Percentiles rank a stretch among this genome's conserved stretches.
Evolutionary conservation across 176 grass and related monocot genomes (phyloP).

Genomic region (Microstegium vimineum): DNA sequence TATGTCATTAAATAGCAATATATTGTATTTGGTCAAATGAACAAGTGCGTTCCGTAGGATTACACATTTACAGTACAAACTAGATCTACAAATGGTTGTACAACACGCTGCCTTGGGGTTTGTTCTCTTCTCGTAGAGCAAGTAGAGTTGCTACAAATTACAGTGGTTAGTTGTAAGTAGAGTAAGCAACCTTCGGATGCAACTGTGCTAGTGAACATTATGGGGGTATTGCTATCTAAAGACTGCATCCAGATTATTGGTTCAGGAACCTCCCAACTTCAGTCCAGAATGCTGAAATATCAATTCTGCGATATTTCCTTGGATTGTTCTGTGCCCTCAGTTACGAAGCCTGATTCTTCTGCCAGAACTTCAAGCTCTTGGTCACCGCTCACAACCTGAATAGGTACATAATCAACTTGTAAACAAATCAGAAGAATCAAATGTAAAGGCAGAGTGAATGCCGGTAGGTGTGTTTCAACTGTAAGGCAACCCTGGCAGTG

Average conservation of each 20-base stretch:
- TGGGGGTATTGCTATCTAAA: not conserved
- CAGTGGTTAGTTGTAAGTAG: slow-evolving; percentile 19
- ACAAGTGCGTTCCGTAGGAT: not conserved
- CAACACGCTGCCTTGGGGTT: not conserved
- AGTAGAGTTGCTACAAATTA: not conserved
- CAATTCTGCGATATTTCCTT: not conserved
- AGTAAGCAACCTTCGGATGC: not conserved
- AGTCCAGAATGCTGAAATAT: not conserved
- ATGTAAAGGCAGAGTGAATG: not conserved
- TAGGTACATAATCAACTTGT: not conserved
- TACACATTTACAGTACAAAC: slow-evolving; percentile 15
- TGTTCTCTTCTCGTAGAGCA: not conserved
- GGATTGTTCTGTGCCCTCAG: slow-evolving; percentile 29
- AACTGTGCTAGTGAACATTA: not conserved
- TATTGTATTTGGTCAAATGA: not conserved
- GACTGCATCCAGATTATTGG: not conserved
- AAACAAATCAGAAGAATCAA: not conserved
- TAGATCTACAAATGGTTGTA: slow-evolving; percentile 21
- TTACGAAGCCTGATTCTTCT: slow-evolving; percentile 63
- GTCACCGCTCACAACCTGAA: slow-evolving; percentile 72
- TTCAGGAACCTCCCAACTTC: not conserved
- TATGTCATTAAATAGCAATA: not conserved
- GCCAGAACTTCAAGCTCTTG: slow-evolving; percentile 70
- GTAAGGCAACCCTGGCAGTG: not conserved
- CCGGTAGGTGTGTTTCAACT: not conserved